Base-by-base conservation (phyloP, 306 rosid genomes). In the Cucumis hystrix region DNA sequence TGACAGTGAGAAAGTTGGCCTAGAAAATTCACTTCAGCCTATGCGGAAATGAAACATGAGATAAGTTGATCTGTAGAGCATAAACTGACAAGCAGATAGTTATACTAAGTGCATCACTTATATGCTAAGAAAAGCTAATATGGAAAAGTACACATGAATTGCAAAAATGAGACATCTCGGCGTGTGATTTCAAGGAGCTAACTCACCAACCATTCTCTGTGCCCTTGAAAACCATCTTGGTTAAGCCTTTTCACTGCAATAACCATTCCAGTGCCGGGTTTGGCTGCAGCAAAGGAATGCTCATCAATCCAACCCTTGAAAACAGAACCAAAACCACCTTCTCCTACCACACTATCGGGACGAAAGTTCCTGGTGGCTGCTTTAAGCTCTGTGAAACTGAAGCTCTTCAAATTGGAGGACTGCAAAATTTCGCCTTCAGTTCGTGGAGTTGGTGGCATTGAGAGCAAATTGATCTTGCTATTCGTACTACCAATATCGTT, bases 191-290 rank as follows among this genome's bases (percentile, higher is more conserved):
- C 3, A 12, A 15, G 62, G 41, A 61, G 55, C 28, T 64, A 78
- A 86, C 95, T 85, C 80, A 90, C 95, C 95, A 90, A 83, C 95
- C 95, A 90, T 83, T 90, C 95, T 77, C 79, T 85, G 81, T 90
- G 95, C 79, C 95, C 95, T 68, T 90, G 95, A 4, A 65, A 80
- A 64, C 90, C 72, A 77, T 88, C 90, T 75, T 83, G 90, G 76
- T 88, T 86, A 37, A 90, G 95, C 80, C 88, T 90, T 81, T 90
- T 90, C 20, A 90, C 95, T 51, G 95, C 92, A 79, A 90, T 79
- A 82, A 85, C 88, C 52, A 88, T 79, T 76, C 95, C 92, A 16
- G 90, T 86, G 61, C 90, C 92, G 1, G 95, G 90, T 83, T 80
- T 90, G 66, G 90, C 20, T 67, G 95, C 85, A 71, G 76, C 79